phyloP scores from a whole-genome alignment of 2,329 filamentous ascomycete species.

The Rhynchosporium graminicola region DNA sequence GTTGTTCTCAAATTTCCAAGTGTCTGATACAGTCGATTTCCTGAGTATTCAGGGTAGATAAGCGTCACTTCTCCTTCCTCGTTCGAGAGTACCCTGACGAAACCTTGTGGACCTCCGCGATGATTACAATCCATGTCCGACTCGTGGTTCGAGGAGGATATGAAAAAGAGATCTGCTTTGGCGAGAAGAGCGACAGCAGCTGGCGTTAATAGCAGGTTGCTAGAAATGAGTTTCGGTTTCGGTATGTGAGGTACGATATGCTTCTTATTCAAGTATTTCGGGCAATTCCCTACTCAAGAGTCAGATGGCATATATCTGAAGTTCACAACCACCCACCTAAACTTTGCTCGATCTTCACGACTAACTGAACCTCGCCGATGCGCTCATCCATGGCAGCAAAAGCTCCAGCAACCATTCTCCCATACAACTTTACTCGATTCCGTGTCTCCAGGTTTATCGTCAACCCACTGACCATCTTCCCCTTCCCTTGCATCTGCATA shows the following conservation, averaged over 20 bases:
- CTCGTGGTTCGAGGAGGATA: slow-evolving; percentile 64
- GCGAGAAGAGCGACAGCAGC: slow-evolving; percentile 52
- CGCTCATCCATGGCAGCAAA: slow-evolving; percentile 44
- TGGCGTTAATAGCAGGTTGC: slow-evolving; percentile 42
- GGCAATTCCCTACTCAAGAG: slow-evolving; percentile 65
- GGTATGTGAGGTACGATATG: slow-evolving; percentile 57
- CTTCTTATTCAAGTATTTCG: slow-evolving; percentile 83
- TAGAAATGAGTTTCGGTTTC: slow-evolving; percentile 52
- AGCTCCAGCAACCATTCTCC: slow-evolving; percentile 66
- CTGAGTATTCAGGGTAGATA: slow-evolving; percentile 79
- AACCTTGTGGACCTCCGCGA: slow-evolving; percentile 73
- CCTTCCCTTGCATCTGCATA: slow-evolving; percentile 40
- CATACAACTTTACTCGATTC: slow-evolving; percentile 73
- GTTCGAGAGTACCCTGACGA: slow-evolving; percentile 68
- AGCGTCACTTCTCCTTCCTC: slow-evolving; percentile 48
- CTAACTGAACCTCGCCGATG: slow-evolving; percentile 51
- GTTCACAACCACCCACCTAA: slow-evolving; percentile 48
- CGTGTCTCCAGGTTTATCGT: slow-evolving; percentile 65
- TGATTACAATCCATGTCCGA: slow-evolving; percentile 82
- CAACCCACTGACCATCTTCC: slow-evolving; percentile 61
- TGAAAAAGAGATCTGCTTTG: slow-evolving; percentile 74
- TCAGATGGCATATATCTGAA: slow-evolving; percentile 4
- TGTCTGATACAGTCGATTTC: slow-evolving; percentile 81
- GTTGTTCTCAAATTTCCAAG: slow-evolving; percentile 73
- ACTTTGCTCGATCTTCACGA: slow-evolving; percentile 69